These are phyloP conservation scores for Ophiostoma novo-ulmi DNA, from an alignment of 2,329 filamentous ascomycete species.

Conservation along the genomic window DNA sequence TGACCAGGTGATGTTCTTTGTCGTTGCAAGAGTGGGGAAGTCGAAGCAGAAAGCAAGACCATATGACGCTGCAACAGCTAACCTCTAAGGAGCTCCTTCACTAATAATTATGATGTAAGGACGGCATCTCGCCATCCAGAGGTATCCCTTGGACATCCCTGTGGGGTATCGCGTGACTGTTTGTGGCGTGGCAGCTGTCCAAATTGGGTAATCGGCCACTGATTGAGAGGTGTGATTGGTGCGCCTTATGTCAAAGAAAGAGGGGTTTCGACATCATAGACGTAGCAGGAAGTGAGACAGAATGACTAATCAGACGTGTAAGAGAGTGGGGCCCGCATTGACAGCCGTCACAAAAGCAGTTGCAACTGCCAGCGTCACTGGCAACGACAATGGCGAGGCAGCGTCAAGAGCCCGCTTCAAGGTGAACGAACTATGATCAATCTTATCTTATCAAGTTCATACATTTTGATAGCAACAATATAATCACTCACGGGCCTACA, in stretches of 20 bases:
- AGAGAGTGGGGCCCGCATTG: neutral
- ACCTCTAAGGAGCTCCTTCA: neutral
- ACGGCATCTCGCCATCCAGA: neutral
- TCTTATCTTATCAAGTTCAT: too few relatives aligned
- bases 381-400: too few relatives aligned
- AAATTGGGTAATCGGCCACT: neutral
- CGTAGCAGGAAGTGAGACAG: neutral
- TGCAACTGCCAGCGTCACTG: neutral
- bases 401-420: too few relatives aligned
- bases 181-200: neutral
- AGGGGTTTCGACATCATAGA: neutral
- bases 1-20: conserved; percentile 14
- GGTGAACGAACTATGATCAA: too few relatives aligned
- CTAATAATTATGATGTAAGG: neutral
- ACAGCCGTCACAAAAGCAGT: neutral
- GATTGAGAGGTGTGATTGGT: neutral
- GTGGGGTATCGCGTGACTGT: conserved; percentile 6
- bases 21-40: neutral
- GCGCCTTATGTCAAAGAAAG: neutral
- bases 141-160: neutral
- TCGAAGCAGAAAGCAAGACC: neutral
- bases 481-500: too few relatives aligned
- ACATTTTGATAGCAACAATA: too few relatives aligned
- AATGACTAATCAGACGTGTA: neutral
- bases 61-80: neutral